Percentiles rank a stretch among this genome's conserved stretches.
These are phyloP conservation scores for Hypoxylon sp. DNA, from an alignment of 2,329 filamentous ascomycete species.

Conservation along the genomic window DNA sequence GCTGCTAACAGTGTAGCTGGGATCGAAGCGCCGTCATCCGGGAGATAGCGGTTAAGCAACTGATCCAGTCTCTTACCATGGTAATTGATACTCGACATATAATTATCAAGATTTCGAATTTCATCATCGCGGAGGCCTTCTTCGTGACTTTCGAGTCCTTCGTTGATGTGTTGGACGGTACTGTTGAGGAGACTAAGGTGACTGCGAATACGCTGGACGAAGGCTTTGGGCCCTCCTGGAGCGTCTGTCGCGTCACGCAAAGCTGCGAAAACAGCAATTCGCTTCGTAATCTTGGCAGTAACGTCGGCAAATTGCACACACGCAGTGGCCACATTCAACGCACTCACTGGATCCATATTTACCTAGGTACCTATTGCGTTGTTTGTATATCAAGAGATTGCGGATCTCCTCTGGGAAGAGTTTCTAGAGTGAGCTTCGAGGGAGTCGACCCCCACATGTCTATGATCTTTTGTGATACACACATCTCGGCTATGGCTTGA, in stretches of 20 bases:
- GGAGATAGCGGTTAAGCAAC: slow-evolving; percentile 26
- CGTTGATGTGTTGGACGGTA: slow-evolving; percentile 22
- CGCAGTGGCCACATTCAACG: too few species aligned
- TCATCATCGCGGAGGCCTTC: slow-evolving; percentile 17
- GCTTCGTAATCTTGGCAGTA: slow-evolving; percentile 22
- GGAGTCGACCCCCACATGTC: background rate
- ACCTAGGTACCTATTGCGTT: too few species aligned
- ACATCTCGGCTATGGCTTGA: too few species aligned
- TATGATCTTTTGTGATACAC: too few species aligned
- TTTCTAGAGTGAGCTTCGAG: background rate
- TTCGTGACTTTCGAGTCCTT: slow-evolving; percentile 9
- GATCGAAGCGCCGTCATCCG: slow-evolving; percentile 12
- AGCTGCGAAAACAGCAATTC: slow-evolving; percentile 20
- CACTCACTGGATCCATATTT: slow-evolving; percentile 24
- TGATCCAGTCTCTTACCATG: slow-evolving; percentile 17
- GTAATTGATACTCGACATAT: slow-evolving; percentile 23
- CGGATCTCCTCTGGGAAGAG: background rate
- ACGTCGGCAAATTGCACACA: slow-evolving; percentile 23
- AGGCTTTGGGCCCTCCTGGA: slow-evolving; percentile 18
- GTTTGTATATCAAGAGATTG: background rate
- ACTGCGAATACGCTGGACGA: slow-evolving; percentile 24
- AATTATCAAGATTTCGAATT: slow-evolving; percentile 3
- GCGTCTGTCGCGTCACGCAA: slow-evolving; percentile 7
- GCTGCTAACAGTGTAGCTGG: slow-evolving; percentile 19
- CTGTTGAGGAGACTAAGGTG: slow-evolving; percentile 30